Evolutionary conservation across 352 stramenopile species (phyloP), one percentile per base, ranked within the genome.

Genomic region (Phytophthora idaei): DNA sequence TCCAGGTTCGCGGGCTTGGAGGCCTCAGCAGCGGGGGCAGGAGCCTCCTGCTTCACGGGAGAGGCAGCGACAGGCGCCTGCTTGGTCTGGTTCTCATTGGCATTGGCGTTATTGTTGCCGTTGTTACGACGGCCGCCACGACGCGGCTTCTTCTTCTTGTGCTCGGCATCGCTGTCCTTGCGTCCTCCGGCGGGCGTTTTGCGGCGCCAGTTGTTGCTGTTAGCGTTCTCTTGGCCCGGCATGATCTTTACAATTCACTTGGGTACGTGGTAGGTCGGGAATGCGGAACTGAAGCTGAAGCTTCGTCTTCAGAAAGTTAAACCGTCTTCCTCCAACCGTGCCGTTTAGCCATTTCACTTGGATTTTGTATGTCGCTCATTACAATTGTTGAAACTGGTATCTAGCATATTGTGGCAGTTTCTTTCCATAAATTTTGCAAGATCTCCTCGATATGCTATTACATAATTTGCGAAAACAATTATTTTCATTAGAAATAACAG

Each of bases 61-160:
- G 63, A 48, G 6, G 42, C 58, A 42, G 60, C 54, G 8, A 37
- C 48, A 34, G 47, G 37, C 2, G 57, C 48, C 15, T 41, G 27
- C 15, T 21, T 25, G 32, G 10, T 17, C 12, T 64, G 57, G 9
- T 61, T 57, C 15, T 44, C 46, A 5, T 63, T 42, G 14, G 34
- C 31, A n/a, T 51, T 59, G 29, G 25, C 57, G 39, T 64, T 64
- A 41, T 61, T 60, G 49, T 47, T 48, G 34, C 15, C 48, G 31
- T 73, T 71, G 56, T 72, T 78, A 15, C 81, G 81, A 34, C 77
- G 77, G 11, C 81, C 81, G 6, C 81, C 78, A 45, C 81, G 78
- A 57, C 73, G 77, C 51, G 63, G 51, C 9, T 71, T 72, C 67
- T 90, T 90, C 74, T 90, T 90, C 70, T 83, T 71, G 48, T 75